Base-by-base conservation (phyloP, 2,329 filamentous ascomycete genomes). In the Penicillium thymicola region DNA sequence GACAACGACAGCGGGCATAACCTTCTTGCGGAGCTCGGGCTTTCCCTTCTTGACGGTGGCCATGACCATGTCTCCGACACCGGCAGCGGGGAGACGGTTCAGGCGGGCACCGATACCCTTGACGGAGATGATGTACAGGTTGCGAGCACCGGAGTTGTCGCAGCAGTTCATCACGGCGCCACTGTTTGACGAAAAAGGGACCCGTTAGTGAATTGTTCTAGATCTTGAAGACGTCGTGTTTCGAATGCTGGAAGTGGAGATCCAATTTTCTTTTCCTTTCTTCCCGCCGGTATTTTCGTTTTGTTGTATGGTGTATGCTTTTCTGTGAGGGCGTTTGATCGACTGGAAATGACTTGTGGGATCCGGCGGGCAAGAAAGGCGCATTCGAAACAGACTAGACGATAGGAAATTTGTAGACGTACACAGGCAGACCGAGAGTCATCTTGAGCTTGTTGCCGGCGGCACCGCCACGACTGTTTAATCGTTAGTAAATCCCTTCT, bases 41-140 rank as follows among this genome's bases (percentile, higher is more conserved):
- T 99, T 99, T 83, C 95, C 94, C 90, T 99, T 97, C 91, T 99
- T 97, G 83, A 97, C 94, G 70, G 94, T 97, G 69, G 93, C 93
- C 92, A 99, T 97, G 78, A 97, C 94, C 94, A 97, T 97, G 85
- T 97, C 94, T 75, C 94, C 94, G 73, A 97, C 93, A 86, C 94
- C 94, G 71, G 90, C 94, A 75, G 94, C 93, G 71, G 93, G 93
- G 76, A 99, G 87, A 79, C 93, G 88, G 88, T 97, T 97, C 73
- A 97, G 89, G 72, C 93, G 92, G 70, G 93, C 93, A 85, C 93
- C 93, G 77, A 94, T 92, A 82, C 93, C 93, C 87, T 96, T 96
- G 83, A 99, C 93, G 80, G 93, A 89, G 84, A 99, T 97, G 87
- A 97, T 97, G 90, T 97, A 99, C 69, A 99, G 85, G 84, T 97